A percentile compares a stretch with the other conserved stretches of the same genome.
Evolutionary conservation across 345 rosid species (phyloP).

Genomic region (thale cress (Arabidopsis thaliana)): DNA sequence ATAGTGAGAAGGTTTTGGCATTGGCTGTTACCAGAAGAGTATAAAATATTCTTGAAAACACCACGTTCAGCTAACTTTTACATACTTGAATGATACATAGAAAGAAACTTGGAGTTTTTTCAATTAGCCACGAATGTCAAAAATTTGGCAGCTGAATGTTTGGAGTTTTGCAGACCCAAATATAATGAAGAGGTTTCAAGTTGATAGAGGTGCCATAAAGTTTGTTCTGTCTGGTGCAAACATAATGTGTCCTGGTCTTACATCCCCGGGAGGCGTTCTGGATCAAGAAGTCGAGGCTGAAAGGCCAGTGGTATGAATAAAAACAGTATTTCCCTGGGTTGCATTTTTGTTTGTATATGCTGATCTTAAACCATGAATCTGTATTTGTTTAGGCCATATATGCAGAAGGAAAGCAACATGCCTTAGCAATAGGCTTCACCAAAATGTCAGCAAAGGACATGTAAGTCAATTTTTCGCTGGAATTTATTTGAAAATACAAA

Average conservation of each 20-base stretch:
- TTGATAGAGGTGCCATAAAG: slow-evolving; percentile 96
- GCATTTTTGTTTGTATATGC: slow-evolving; percentile 16
- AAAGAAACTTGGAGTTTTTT: background rate
- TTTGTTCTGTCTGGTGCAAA: slow-evolving; percentile 98
- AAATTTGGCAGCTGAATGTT: background rate
- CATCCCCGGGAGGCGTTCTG: slow-evolving; percentile 94
- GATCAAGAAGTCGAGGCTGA: slow-evolving; percentile 92
- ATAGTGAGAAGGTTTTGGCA: background rate
- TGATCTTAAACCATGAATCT: slow-evolving; percentile 7
- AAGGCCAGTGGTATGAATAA: slow-evolving; percentile 82
- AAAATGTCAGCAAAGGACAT: slow-evolving; percentile 99
- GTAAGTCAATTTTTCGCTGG: slow-evolving; percentile 54
- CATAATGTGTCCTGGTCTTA: slow-evolving; percentile 99
- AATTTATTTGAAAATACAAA: background rate
- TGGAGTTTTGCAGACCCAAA: slow-evolving; percentile 61
- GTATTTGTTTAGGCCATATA: slow-evolving; percentile 73
- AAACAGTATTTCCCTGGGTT: background rate
- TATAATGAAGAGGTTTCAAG: slow-evolving; percentile 94
- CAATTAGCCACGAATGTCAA: slow-evolving; percentile 14
- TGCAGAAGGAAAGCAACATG: slow-evolving; percentile 99
- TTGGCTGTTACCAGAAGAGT: background rate
- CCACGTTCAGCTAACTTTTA: background rate
- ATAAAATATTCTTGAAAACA: background rate
- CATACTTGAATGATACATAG: background rate
- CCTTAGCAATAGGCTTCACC: slow-evolving; percentile 97